phyloP scores from a whole-genome alignment of 116 monocot species.

The Papilionanthe hybrid region DNA sequence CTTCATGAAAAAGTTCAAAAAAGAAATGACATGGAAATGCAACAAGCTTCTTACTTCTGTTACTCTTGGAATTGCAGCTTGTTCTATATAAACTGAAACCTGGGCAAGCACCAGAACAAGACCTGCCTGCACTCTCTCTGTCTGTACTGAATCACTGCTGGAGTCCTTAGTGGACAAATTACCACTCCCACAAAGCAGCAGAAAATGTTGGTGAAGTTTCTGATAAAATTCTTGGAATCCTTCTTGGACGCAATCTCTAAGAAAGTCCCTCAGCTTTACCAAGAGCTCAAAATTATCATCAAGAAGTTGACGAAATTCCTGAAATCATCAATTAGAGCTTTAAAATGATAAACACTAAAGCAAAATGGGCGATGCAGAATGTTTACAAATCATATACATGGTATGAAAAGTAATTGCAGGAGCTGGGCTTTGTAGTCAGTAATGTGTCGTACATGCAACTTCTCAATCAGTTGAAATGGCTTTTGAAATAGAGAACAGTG shows the following conservation, averaged over 20 bases:
- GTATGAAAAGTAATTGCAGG: not conserved
- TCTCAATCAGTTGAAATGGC: not conserved
- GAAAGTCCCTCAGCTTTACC: slow-evolving; percentile 61
- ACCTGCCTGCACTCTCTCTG: slow-evolving; percentile 67
- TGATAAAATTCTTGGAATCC: slow-evolving; percentile 92
- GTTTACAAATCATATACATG: not conserved
- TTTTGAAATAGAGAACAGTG: not conserved
- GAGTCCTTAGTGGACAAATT: slow-evolving; percentile 25
- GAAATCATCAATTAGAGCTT: not conserved
- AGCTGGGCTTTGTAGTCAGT: not conserved
- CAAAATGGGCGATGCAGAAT: not conserved
- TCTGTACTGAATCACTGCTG: slow-evolving; percentile 24
- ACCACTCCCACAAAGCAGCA: slow-evolving; percentile 62
- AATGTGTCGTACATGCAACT: not conserved
- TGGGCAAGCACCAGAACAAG: slow-evolving; percentile 82
- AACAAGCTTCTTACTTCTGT: slow-evolving; percentile 52
- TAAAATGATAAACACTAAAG: not conserved
- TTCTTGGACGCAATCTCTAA: slow-evolving; percentile 92
- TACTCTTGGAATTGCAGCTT: slow-evolving; percentile 88
- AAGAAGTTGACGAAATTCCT: slow-evolving; percentile 85
- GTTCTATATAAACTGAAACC: slow-evolving; percentile 82
- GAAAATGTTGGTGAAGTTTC: slow-evolving; percentile 55
- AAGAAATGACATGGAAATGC: not conserved
- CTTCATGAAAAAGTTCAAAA: not conserved
- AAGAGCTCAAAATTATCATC: slow-evolving; percentile 66